Percentiles rank a stretch among this genome's conserved stretches.
These are phyloP conservation scores for Crithidia expoeki DNA, from an alignment of 208 protist species.

Conservation along the genomic window DNA sequence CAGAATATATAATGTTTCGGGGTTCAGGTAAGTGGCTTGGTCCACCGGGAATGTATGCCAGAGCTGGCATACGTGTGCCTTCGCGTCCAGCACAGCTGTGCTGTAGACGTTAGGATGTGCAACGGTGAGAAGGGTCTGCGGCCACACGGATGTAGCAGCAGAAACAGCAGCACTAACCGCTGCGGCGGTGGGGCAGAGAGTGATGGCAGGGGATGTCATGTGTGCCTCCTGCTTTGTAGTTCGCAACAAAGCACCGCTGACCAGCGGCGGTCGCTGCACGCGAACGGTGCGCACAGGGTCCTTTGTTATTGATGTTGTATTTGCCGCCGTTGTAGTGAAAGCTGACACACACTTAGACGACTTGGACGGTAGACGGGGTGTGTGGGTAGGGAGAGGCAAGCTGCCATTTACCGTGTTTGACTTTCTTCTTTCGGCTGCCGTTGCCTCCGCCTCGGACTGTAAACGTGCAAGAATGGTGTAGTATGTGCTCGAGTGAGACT, in stretches of 20 bases:
- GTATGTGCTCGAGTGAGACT: conserved; percentile 24
- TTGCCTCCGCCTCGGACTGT: conserved; percentile 11
- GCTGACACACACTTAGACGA: neutral
- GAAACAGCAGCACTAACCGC: neutral
- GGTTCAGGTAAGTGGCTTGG: conserved; percentile 55
- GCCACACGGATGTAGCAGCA: neutral
- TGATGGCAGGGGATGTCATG: neutral
- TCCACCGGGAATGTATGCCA: conserved; percentile 57
- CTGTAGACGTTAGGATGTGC: conserved; percentile 52
- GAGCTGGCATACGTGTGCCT: conserved; percentile 47
- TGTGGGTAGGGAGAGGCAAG: neutral
- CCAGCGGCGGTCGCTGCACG: conserved; percentile 7
- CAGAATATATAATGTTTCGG: conserved; percentile 60
- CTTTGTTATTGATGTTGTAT: neutral
- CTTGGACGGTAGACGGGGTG: neutral
- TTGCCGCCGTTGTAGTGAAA: neutral
- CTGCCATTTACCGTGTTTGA: neutral
- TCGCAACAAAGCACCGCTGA: conserved; percentile 16
- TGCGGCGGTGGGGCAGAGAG: neutral
- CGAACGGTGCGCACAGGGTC: neutral
- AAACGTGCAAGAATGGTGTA: conserved; percentile 18
- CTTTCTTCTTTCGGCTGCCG: neutral
- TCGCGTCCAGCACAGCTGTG: conserved; percentile 43
- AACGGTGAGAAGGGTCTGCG: conserved; percentile 18
- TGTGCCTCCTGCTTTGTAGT: conserved; percentile 5